phyloP scores from a whole-genome alignment of 2,329 filamentous ascomycete genomes.

The Diaporthe nobilis region DNA sequence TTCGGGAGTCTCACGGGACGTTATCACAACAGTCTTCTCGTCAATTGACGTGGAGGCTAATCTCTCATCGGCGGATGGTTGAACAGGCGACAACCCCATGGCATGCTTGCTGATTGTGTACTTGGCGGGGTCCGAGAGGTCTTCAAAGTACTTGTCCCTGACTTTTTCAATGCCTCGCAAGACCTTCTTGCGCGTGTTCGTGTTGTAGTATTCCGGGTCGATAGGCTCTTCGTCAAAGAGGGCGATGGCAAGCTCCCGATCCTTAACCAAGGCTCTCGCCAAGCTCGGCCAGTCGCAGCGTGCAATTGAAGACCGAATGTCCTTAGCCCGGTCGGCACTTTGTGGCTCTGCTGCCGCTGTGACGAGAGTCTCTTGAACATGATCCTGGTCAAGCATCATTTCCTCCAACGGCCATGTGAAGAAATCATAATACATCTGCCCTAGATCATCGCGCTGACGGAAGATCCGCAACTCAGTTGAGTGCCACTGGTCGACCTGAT shows the following conservation, averaged over 20 bases:
- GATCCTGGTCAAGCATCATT: background rate
- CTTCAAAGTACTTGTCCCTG: background rate
- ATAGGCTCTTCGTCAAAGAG: background rate
- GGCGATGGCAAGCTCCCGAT: background rate
- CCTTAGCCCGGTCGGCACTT: background rate
- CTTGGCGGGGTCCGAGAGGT: background rate
- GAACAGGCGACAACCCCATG: background rate
- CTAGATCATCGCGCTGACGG: background rate
- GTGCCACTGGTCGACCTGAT: background rate
- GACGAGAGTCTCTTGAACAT: background rate
- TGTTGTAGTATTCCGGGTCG: background rate
- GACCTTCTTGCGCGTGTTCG: background rate
- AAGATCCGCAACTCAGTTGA: background rate
- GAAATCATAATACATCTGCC: background rate
- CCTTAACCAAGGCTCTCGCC: background rate
- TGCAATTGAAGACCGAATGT: background rate
- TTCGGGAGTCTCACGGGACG: background rate
- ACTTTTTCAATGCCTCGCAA: background rate
- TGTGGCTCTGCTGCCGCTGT: background rate
- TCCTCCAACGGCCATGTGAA: background rate
- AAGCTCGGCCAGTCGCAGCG: background rate
- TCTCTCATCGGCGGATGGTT: background rate
- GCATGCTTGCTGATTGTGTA: background rate
- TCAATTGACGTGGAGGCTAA: background rate
- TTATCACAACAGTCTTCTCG: background rate